Evolutionary conservation across 345 rosid genomes (phyloP).

Genomic region (Lumnitzera racemosa): DNA sequence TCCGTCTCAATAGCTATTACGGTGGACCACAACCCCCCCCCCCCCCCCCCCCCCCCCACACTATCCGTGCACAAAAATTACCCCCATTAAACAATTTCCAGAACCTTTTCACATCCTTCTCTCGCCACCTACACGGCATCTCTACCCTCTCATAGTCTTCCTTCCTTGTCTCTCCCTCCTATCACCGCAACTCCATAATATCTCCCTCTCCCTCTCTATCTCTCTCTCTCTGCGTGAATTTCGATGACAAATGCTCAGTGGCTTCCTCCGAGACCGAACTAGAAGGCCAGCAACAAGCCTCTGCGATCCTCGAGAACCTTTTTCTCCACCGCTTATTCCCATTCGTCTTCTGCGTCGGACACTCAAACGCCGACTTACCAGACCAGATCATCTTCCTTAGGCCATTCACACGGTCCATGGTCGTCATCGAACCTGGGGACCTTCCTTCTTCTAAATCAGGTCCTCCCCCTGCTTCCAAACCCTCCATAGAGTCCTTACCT

Average conservation of each 20-base stretch:
- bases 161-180: neutral
- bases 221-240: conserved; percentile 23
- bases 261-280: too few species aligned
- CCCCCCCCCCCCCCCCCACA: too few species aligned
- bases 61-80: neutral
- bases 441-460: conserved; percentile 40
- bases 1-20: too few species aligned
- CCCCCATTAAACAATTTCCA: conserved; percentile 18
- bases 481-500: conserved; percentile 61
- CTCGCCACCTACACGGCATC: conserved; percentile 4
- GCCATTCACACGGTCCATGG: conserved; percentile 62
- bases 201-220: neutral
- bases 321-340: conserved; percentile 38
- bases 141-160: neutral
- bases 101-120: conserved; percentile 47
- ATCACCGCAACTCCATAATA: too few species aligned
- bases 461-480: conserved; percentile 71
- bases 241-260: conserved; percentile 14
- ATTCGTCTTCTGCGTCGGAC: conserved; percentile 39
- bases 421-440: conserved; percentile 41
- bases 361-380: conserved; percentile 16
- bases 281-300: neutral
- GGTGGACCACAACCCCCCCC: too few species aligned
- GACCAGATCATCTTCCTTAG: conserved; percentile 55
- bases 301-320: neutral